Percentiles rank a stretch among this genome's conserved stretches.
These are phyloP conservation scores for Penicillium odoratum DNA, from an alignment of 495 filamentous ascomycete genomes.

Conservation along the genomic window DNA sequence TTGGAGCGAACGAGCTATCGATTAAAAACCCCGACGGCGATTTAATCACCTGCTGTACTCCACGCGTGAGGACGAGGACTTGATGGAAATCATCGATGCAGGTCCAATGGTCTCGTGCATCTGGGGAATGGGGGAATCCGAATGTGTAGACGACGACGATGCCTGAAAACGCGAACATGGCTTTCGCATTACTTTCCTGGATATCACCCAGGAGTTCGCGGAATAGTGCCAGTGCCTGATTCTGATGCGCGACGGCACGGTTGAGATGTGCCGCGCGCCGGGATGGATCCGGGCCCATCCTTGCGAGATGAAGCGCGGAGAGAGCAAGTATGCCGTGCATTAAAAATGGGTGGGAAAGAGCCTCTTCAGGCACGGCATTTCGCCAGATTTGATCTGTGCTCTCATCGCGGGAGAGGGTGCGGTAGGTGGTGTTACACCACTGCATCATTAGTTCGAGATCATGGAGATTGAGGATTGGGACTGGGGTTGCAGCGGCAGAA, in stretches of 20 bases:
- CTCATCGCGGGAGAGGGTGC: conserved; percentile 31
- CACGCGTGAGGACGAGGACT: conserved; percentile 44
- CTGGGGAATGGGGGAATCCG: conserved; percentile 43
- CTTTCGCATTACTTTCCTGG: conserved; percentile 44
- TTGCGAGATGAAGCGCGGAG: conserved; percentile 48
- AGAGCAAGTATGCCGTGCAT: conserved; percentile 55
- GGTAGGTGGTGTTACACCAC: conserved; percentile 41
- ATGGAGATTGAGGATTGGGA: conserved; percentile 30
- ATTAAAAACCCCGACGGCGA: conserved; percentile 29
- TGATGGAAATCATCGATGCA: conserved; percentile 44
- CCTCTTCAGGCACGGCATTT: conserved; percentile 43
- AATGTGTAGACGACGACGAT: conserved; percentile 53
- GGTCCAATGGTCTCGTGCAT: conserved; percentile 36
- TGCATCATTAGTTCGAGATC: conserved; percentile 48
- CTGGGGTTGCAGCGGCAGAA: conserved; percentile 8
- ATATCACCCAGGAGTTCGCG: conserved; percentile 42
- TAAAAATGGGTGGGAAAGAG: conserved; percentile 46
- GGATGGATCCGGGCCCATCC: conserved; percentile 26
- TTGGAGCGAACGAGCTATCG: conserved; percentile 30
- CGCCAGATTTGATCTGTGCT: conserved; percentile 44
- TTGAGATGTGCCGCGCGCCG: conserved; percentile 31
- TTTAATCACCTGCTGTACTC: conserved; percentile 44
- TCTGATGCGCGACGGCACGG: conserved; percentile 49
- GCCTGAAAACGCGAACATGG: conserved; percentile 52
- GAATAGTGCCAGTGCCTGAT: conserved; percentile 47